Evolutionary conservation across 148 eudicot species (phyloP), one percentile per base, ranked within the genome.

Genomic region (Chenopodium quinoa): DNA sequence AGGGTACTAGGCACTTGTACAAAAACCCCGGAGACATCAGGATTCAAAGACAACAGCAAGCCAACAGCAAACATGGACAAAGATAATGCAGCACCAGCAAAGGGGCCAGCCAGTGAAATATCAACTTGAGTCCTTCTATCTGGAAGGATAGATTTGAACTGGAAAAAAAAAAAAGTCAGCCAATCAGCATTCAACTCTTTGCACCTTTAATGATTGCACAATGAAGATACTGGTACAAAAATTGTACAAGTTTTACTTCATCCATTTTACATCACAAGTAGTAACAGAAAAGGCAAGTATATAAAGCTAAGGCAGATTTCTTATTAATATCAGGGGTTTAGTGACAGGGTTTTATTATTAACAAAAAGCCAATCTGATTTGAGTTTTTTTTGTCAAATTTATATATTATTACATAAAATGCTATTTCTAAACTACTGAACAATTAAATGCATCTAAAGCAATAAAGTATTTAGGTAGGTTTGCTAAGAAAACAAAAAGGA

Each of bases 81-180:
- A 50, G 99, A 92, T 31, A 96, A 81, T 64, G 89, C 86, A 84
- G 95, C 98, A 62, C 99, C 99, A 79, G 99, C 97, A 84, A 91
- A 81, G 34, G 99, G 99, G 48, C 99, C 99, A n/a, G 98, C 92
- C 72, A 96, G 83, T 23, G 99, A 96, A 78, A 96, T 89, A 78
- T 96, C 99, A 12, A 96, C 94, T 84, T 88, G 84, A 68, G 99
- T 89, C 86, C 90, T 94, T 77, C 93, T 85, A 88, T 96, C 95
- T 25, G 98, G 99, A 71, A 96, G 95, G 79, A 96, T 92, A 22
- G 99, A 96, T 85, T 96, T 96, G 89, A 96, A 96, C 99, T 96
- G 80, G 72, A 90, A 34, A 76, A 77, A 54, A 31, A 77, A 62
- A n/a, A 64, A 60, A 50, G 12, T 2, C 3, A 13, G 14, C 14